Base-by-base conservation (phyloP, 2,329 filamentous ascomycete species). In the Phialophora macrospora region DNA sequence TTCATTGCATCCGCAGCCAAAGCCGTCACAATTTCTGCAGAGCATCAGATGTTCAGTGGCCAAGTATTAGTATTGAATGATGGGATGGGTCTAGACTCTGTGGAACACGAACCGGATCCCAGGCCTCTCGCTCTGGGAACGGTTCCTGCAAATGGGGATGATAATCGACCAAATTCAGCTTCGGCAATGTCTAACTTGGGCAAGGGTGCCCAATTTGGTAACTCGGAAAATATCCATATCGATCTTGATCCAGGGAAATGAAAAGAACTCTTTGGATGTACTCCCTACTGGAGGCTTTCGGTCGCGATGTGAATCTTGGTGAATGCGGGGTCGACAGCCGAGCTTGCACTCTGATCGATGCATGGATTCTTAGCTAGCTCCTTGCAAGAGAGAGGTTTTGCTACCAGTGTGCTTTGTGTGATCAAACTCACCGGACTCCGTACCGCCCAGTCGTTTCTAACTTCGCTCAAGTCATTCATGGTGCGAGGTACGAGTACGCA, bases 41-140 rank as follows among this genome's bases (percentile, higher is more conserved):
- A n/a, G 38, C 17, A n/a, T 44, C 38, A n/a, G 14, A 44, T 20
- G 38, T 44, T 44, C 17, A 12, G 6, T 20, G 38, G 14, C n/a
- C 5, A 17, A 44, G 38, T 44, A 38, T 38, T 14, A 44, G 38
- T 44, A 3, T 12, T 11, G 32, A 34, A n/a, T 20, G 9, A 22
- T 48, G 26, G 41, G 41, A 14, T n/a, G 41, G 49, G 56, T 59
- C 56, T 59, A 59, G 56, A 59, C 56, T 38, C 20, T 46, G 17
- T 24, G n/a, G 38, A 59, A 48, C 14, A 20, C 56, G 56, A 32
- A 17, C 41, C 30, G 56, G 30, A 14, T 8, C 24, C 41, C 12
- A 51, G 48, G 9, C 48, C 14, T 44, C 4, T 57, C 34, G 55
- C 22, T 49, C 56, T 28, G 41, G 56, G 56, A 59, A 59, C 41